A percentile compares a stretch with the other conserved stretches of the same genome.
Evolutionary conservation across 2,329 filamentous ascomycete species (phyloP).

Genomic region (Diplocarpon rosae): DNA sequence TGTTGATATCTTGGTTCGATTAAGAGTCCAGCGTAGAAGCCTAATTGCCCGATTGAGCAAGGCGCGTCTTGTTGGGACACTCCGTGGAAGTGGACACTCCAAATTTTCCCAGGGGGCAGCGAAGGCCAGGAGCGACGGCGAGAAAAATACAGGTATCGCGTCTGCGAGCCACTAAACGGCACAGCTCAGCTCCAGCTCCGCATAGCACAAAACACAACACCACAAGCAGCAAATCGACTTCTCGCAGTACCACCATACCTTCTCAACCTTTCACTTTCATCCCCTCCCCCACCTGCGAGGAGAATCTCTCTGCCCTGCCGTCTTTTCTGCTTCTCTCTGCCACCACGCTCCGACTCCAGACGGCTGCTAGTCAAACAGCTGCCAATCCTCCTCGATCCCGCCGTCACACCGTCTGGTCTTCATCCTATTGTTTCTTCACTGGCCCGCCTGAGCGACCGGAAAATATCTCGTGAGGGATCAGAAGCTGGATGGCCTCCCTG

Average conservation of each 20-base stretch:
- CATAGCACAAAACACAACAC: neutral
- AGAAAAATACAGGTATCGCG: neutral
- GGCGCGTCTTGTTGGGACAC: neutral
- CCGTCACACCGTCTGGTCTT: neutral
- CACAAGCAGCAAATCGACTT: no score
- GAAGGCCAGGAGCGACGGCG: neutral
- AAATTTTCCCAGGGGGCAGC: neutral
- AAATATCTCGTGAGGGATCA: neutral
- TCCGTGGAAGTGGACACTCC: neutral
- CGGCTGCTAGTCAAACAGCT: no score
- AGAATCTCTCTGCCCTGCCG: no score
- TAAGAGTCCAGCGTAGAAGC: neutral
- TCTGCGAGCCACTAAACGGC: no score
- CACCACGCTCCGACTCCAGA: no score
- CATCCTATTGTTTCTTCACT: neutral
- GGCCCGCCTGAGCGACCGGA: neutral
- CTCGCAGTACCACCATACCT: neutral
- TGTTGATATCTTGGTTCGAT: no score
- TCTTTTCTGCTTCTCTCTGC: no score
- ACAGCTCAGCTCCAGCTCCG: neutral
- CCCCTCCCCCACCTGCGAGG: no score
- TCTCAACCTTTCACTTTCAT: no score
- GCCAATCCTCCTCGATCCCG: neutral
- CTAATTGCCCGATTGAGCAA: slow-evolving; percentile 2
- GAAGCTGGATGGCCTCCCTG: neutral